phyloP scores from a whole-genome alignment of 495 filamentous ascomycete species.

The Trichoderma virens region DNA sequence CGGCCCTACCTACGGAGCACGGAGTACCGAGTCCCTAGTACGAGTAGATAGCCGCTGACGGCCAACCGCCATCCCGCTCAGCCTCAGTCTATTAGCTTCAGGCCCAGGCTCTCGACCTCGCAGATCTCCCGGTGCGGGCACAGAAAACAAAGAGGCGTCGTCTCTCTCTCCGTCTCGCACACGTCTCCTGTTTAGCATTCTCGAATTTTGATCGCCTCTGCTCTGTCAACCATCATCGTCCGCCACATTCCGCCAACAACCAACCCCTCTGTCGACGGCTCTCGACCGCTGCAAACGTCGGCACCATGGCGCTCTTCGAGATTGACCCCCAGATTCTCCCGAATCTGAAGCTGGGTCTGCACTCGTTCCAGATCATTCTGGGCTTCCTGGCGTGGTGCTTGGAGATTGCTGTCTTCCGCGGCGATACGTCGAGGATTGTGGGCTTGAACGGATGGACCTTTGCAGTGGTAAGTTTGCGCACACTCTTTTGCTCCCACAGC shows the following conservation, averaged over 20 bases:
- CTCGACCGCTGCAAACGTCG: not conserved
- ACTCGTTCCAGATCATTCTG: conserved; percentile 55
- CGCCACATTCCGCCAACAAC: too few relatives aligned
- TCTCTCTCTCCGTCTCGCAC: not conserved
- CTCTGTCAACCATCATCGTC: too few relatives aligned
- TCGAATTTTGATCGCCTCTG: too few relatives aligned
- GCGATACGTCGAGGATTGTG: conserved; percentile 52
- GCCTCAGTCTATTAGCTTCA: not conserved
- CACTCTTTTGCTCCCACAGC: too few relatives aligned
- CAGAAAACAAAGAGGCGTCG: not conserved
- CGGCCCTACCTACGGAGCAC: too few relatives aligned
- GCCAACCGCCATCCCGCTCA: not conserved
- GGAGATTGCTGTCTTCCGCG: conserved; percentile 62
- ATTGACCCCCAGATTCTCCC: conserved; percentile 44
- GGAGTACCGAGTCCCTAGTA: too few relatives aligned
- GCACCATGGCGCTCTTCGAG: conserved; percentile 27
- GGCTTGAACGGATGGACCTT: conserved; percentile 70
- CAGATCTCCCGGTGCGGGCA: not conserved
- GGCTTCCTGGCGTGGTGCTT: conserved; percentile 66
- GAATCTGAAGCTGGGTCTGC: conserved; percentile 48
- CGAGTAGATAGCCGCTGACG: not conserved
- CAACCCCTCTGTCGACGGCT: not conserved
- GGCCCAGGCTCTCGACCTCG: not conserved
- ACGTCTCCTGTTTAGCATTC: too few relatives aligned
- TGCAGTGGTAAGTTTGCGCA: conserved; percentile 53